phyloP scores from a whole-genome alignment of 768 basidiomycete species.

The Kwoniella sp. region DNA sequence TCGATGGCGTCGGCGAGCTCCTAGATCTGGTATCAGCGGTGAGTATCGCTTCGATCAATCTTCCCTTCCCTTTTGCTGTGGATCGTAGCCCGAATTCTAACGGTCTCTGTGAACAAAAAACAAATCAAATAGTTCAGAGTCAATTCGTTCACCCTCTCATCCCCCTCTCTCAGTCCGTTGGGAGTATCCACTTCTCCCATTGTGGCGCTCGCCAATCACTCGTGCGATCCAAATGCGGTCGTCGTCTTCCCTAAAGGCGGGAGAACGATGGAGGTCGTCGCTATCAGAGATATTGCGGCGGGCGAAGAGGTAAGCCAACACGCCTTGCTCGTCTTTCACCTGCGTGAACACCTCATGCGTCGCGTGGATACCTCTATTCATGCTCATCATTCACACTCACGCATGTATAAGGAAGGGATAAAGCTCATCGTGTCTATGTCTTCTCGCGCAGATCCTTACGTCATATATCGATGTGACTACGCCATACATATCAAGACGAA shows the following conservation, averaged over 20 bases:
- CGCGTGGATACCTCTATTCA: too few species aligned
- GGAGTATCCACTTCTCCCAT: conserved; percentile 81
- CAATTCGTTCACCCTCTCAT: conserved; percentile 85
- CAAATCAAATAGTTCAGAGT: conserved; percentile 71
- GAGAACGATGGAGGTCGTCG: conserved; percentile 67
- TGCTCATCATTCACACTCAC: too few species aligned
- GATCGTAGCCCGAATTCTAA: too few species aligned
- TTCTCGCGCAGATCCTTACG: conserved; percentile 65
- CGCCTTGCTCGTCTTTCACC: background rate
- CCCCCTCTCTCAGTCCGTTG: conserved; percentile 73
- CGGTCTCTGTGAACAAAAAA: too few species aligned
- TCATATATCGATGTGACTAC: conserved; percentile 84
- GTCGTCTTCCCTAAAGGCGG: conserved; percentile 78
- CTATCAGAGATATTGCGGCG: conserved; percentile 65
- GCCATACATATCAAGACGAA: conserved; percentile 63
- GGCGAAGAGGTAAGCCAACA: conserved; percentile 68
- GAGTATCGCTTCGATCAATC: conserved; percentile 14
- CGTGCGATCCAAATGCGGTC: conserved; percentile 66
- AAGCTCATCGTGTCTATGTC: background rate
- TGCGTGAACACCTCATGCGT: background rate
- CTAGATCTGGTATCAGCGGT: conserved; percentile 53
- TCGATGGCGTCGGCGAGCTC: conserved; percentile 31
- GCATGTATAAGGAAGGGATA: too few species aligned
- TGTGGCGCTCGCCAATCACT: conserved; percentile 79
- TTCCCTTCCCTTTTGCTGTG: too few species aligned